Base-by-base conservation (phyloP, 768 basidiomycete species). In the Lentinula sp. region DNA sequence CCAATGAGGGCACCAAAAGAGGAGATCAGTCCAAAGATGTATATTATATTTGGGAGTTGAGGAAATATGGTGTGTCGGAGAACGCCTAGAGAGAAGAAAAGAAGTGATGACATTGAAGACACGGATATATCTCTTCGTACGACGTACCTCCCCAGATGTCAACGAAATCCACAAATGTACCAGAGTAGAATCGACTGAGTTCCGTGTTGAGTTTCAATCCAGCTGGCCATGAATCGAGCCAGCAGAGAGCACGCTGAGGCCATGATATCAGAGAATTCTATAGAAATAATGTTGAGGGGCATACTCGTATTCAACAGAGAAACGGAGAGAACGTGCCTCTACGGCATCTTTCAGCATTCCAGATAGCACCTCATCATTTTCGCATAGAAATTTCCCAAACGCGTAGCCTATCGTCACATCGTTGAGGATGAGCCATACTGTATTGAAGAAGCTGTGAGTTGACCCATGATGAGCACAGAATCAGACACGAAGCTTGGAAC, bases 151-250 rank as follows among this genome's bases (percentile, higher is more conserved):
- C 84, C 93, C 93, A 98, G 2, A 82, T 66, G 1, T 77, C 78
- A 15, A 92, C 81, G 13, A 91, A 63, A 28, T 80, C 80, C 2
- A 87, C 76, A 54, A 97, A 87, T 0, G 82, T 79, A 61, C 85
- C 80, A n/a, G 87, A 84, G 67, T 93, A 89, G 69, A 97, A 89
- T 28, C 79, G 77, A 65, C 93, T 92, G n/a, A 99, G 80, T 66
- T 98, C 92, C 0, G 93, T 92, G 68, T 98, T 98, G 57, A 99
- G 85, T 73, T 99, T 99, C 43, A 99, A 75, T 1, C 97, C 96
- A 1, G 88, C 94, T 0, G 96, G 96, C 96, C 96, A 98, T 62
- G 89, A 85, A 70, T 97, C 90, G 11, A 99, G 79, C 95, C 95
- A 98, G 1, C 78, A 66, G 2, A 98, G 76, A 0, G 80, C 77